These are phyloP conservation scores for Cicer bijugum DNA, from an alignment of 306 rosid genomes.

Conservation along the genomic window DNA sequence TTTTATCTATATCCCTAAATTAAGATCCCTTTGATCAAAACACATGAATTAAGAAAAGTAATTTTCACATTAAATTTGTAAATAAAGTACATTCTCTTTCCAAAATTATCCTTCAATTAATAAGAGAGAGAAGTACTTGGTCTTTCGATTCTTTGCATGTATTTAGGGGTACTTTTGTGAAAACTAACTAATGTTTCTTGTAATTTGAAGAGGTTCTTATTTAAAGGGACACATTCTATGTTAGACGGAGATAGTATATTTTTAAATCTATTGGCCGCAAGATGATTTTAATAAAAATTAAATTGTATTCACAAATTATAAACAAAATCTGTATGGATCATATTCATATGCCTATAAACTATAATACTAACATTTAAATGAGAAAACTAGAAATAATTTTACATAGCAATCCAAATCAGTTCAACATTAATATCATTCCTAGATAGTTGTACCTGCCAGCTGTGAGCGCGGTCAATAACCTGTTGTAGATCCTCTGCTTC, in stretches of 20 bases:
- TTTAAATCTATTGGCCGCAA: background rate
- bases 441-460: conserved; percentile 72
- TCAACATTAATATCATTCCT: background rate
- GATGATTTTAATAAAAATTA: conserved; percentile 1
- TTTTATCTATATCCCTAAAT: too few species aligned
- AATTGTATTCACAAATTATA: background rate
- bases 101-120: too few species aligned
- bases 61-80: too few species aligned
- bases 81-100: too few species aligned
- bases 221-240: too few species aligned
- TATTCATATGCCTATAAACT: background rate
- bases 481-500: conserved; percentile 55
- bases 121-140: too few species aligned
- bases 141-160: too few species aligned
- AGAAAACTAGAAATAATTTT: background rate
- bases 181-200: too few species aligned
- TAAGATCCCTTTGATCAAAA: too few species aligned
- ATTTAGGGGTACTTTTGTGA: too few species aligned
- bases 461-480: conserved; percentile 52
- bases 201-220: too few species aligned
- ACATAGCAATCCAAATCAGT: conserved; percentile 20
- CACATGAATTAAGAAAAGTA: too few species aligned
- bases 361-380: conserved; percentile 29
- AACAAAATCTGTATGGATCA: conserved; percentile 9
- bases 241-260: background rate